These are phyloP conservation scores for Fraxinus sp. DNA, from an alignment of 305 asterid genomes.

Conservation along the genomic window DNA sequence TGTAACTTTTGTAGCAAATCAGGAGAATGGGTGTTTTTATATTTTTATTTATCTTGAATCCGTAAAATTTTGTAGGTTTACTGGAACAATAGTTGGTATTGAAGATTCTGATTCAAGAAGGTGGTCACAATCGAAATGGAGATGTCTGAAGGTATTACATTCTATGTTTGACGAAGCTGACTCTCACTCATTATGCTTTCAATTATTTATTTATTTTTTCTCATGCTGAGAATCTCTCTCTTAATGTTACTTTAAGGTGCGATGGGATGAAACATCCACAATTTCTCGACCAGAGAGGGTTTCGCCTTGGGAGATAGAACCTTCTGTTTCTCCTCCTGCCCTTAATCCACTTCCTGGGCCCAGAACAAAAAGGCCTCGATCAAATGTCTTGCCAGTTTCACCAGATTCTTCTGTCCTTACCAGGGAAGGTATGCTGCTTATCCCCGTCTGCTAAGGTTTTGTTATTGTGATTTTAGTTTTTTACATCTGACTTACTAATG, in stretches of 20 bases:
- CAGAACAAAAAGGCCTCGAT: conserved; percentile 75
- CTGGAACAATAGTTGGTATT: conserved; percentile 86
- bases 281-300: conserved; percentile 81
- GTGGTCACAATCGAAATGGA: conserved; percentile 93
- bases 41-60: conserved; percentile 3
- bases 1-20: not conserved
- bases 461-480: conserved; percentile 5
- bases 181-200: conserved; percentile 6
- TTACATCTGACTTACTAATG: not conserved
- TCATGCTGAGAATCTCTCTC: conserved; percentile 10
- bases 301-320: conserved; percentile 97
- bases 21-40: not conserved
- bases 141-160: conserved; percentile 76
- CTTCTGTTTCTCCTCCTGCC: conserved; percentile 65
- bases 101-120: conserved; percentile 72
- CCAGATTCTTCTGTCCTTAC: conserved; percentile 79
- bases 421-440: conserved; percentile 58
- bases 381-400: conserved; percentile 61
- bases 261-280: conserved; percentile 87
- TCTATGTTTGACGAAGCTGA: not conserved
- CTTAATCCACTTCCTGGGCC: conserved; percentile 71
- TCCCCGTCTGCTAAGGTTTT: conserved; percentile 6
- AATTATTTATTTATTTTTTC: not conserved
- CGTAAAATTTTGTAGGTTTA: conserved; percentile 45
- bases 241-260: conserved; percentile 45